Percentiles rank a stretch among this genome's conserved stretches.
phyloP scores from a whole-genome alignment of 1,284 basidiomycete genomes.

The Hemileia vastatrix region DNA sequence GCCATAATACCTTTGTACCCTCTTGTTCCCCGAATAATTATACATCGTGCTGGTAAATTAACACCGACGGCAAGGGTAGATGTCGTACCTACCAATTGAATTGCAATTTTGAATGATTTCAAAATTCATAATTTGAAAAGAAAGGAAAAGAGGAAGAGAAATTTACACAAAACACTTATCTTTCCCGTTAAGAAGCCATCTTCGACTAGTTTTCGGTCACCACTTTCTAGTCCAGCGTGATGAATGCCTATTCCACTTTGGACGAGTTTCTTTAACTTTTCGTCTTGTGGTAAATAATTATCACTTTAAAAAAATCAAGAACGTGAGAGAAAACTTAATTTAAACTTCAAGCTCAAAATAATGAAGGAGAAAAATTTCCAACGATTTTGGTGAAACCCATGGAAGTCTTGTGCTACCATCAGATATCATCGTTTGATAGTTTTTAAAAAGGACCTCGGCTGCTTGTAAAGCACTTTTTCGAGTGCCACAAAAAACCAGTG shows the following conservation, averaged over 20 bases:
- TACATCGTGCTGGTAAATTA: constrained; percentile 24
- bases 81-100: constrained; percentile 7
- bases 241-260: constrained; percentile 65
- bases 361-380: background rate
- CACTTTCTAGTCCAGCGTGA: constrained; percentile 67
- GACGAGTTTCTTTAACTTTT: constrained; percentile 24
- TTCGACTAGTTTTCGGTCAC: constrained; percentile 63
- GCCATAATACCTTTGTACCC: constrained; percentile 12
- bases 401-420: constrained; percentile 1
- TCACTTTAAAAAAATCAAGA: background rate
- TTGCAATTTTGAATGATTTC: background rate
- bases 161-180: constrained; percentile 54
- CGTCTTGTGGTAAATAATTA: constrained; percentile 5
- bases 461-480: constrained; percentile 23
- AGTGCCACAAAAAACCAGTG: constrained; percentile 9
- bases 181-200: constrained; percentile 57
- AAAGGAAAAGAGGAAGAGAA: background rate
- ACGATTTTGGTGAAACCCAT: constrained; percentile 14
- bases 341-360: background rate
- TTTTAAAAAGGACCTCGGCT: constrained; percentile 27
- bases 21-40: constrained; percentile 24
- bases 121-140: background rate
- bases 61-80: constrained; percentile 25
- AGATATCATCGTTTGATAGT: constrained; percentile 11
- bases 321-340: background rate